Percentiles rank a stretch among this genome's conserved stretches.
These are phyloP conservation scores for Parietaria judaica DNA, from an alignment of 306 rosid species.

Conservation along the genomic window DNA sequence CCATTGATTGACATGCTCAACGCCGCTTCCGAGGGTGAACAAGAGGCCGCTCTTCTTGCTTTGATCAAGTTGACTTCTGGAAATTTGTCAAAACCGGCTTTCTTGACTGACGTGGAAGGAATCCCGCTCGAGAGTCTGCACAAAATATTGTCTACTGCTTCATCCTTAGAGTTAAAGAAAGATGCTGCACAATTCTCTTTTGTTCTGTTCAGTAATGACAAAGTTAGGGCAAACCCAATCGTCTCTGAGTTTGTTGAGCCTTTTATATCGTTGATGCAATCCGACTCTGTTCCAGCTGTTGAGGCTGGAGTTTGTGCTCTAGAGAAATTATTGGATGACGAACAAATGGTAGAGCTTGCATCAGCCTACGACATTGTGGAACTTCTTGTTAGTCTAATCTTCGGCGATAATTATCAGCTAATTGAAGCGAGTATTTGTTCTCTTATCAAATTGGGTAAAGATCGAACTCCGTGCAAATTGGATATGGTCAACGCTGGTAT, in stretches of 20 bases:
- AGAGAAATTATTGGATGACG: conserved; percentile 84
- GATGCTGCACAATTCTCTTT: conserved; percentile 77
- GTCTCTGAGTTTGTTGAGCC: conserved; percentile 70
- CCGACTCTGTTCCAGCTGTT: conserved; percentile 48
- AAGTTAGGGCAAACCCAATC: conserved; percentile 65
- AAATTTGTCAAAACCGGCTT: conserved; percentile 50
- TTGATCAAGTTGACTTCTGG: conserved; percentile 70
- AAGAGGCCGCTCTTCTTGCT: conserved; percentile 77
- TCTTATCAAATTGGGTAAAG: conserved; percentile 86
- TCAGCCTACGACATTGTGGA: conserved; percentile 58
- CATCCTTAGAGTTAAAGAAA: conserved; percentile 67
- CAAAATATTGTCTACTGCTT: conserved; percentile 60
- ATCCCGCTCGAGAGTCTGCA: conserved; percentile 66
- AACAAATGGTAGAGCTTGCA: conserved; percentile 77
- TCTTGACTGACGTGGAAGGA: conserved; percentile 72
- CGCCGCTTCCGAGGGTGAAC: conserved; percentile 71
- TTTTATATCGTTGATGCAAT: conserved; percentile 66
- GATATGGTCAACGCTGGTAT: conserved; percentile 86
- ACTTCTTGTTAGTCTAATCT: conserved; percentile 77
- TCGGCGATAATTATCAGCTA: conserved; percentile 68
- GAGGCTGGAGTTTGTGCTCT: conserved; percentile 88
- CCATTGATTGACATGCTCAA: conserved; percentile 93
- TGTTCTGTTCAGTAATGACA: conserved; percentile 53
- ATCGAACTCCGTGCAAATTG: conserved; percentile 68
- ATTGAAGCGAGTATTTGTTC: conserved; percentile 69